phyloP scores from a whole-genome alignment of 306 rosid genomes.

The Cicer pinnatifidum region DNA sequence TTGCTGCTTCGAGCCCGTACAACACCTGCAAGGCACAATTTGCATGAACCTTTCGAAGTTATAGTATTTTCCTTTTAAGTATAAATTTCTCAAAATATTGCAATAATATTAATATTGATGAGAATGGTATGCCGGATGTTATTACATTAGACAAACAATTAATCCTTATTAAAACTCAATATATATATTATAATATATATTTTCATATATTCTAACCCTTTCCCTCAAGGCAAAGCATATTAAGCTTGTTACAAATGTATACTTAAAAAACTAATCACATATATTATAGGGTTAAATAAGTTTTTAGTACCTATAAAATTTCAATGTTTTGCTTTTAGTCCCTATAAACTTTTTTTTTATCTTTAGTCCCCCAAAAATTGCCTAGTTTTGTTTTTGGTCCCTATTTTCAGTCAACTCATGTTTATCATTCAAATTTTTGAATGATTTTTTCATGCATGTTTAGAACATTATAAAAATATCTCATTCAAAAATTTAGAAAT shows the following conservation, averaged over 20 bases:
- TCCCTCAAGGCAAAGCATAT: neutral
- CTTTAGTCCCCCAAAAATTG: too few species aligned
- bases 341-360: too few species aligned
- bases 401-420: too few species aligned
- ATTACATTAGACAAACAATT: neutral
- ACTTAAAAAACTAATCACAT: constrained; percentile 7
- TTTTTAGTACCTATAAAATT: too few species aligned
- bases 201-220: neutral
- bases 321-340: too few species aligned
- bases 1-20: constrained; percentile 86
- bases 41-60: constrained; percentile 2
- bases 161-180: neutral
- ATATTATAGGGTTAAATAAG: too few species aligned
- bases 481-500: too few species aligned
- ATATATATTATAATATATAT: neutral
- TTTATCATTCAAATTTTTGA: too few species aligned
- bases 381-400: too few species aligned
- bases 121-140: constrained; percentile 4
- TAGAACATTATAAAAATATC: too few species aligned
- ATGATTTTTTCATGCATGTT: too few species aligned
- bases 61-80: neutral
- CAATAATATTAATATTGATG: constrained; percentile 7
- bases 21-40: constrained; percentile 65
- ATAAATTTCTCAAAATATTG: neutral
- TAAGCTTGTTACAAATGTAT: constrained; percentile 4